These are phyloP conservation scores for Adansonia grandidieri DNA, from an alignment of 441 rosid species.

Conservation along the genomic window DNA sequence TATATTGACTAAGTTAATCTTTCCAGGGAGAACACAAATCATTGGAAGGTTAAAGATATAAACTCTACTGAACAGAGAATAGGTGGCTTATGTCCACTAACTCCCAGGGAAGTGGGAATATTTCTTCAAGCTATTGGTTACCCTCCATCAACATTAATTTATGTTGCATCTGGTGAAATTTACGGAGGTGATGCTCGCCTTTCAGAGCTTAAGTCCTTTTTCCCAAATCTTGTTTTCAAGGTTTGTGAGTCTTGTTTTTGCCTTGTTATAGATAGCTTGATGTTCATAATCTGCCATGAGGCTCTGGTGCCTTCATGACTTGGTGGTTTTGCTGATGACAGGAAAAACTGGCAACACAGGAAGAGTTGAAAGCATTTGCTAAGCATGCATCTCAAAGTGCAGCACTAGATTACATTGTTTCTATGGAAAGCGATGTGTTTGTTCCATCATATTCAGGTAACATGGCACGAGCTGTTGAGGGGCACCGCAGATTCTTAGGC, in stretches of 20 bases:
- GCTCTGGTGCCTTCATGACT: background rate
- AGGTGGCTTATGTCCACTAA: constrained; percentile 88
- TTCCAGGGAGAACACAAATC: constrained; percentile 74
- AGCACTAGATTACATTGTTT: constrained; percentile 91
- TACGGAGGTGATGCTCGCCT: constrained; percentile 77
- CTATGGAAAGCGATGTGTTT: constrained; percentile 84
- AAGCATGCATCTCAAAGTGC: constrained; percentile 83
- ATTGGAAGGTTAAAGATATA: constrained; percentile 92
- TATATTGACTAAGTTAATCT: constrained; percentile 14
- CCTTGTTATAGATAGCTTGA: background rate
- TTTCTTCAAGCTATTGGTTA: constrained; percentile 88
- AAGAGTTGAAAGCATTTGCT: constrained; percentile 63
- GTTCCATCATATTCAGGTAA: constrained; percentile 91
- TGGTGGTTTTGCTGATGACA: constrained; percentile 37
- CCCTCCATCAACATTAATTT: constrained; percentile 65
- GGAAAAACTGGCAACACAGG: constrained; percentile 68
- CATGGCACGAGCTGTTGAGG: constrained; percentile 98
- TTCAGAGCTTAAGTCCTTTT: constrained; percentile 62
- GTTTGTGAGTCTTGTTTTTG: constrained; percentile 40
- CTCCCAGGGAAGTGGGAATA: constrained; percentile 88
- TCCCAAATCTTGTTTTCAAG: constrained; percentile 85
- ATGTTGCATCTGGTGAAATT: constrained; percentile 87
- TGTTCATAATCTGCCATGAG: constrained; percentile 16
- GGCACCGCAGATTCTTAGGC: constrained; percentile 92
- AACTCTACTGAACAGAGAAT: constrained; percentile 84